phyloP scores from a whole-genome alignment of 345 rosid species.

The Populus alba region DNA sequence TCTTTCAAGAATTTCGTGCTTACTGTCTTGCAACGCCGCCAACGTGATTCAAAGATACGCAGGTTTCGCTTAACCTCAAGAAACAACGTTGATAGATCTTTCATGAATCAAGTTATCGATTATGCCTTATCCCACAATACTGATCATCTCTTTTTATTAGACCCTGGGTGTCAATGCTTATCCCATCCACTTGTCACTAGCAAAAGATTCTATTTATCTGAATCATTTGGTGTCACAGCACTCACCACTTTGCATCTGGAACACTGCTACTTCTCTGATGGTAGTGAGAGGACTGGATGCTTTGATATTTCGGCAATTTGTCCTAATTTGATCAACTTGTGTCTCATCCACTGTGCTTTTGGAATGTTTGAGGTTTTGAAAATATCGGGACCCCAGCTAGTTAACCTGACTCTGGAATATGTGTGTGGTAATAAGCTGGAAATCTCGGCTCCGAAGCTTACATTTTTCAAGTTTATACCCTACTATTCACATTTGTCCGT shows the following conservation, averaged over 20 bases:
- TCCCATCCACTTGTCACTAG: no score
- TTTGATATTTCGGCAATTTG: neutral
- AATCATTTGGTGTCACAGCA: neutral
- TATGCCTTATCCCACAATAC: no score
- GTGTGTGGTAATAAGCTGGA: neutral
- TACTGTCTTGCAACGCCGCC: neutral
- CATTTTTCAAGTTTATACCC: neutral
- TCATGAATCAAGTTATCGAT: no score
- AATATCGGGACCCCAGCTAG: neutral
- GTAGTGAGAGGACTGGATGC: no score
- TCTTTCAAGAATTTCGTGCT: neutral
- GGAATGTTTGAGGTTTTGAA: neutral
- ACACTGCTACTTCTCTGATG: neutral
- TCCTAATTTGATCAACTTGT: neutral
- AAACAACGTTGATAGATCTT: no score
- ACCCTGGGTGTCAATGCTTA: no score
- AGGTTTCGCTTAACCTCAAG: no score
- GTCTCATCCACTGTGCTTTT: neutral
- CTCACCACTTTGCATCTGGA: neutral
- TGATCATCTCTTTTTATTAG: no score
- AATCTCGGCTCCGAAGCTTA: neutral
- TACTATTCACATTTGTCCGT: neutral
- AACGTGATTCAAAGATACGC: no score
- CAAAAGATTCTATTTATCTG: neutral
- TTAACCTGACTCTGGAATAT: neutral